Conservation (phyloP, 73 alveolate species). For the Symbiodinium pilosum region DNA sequence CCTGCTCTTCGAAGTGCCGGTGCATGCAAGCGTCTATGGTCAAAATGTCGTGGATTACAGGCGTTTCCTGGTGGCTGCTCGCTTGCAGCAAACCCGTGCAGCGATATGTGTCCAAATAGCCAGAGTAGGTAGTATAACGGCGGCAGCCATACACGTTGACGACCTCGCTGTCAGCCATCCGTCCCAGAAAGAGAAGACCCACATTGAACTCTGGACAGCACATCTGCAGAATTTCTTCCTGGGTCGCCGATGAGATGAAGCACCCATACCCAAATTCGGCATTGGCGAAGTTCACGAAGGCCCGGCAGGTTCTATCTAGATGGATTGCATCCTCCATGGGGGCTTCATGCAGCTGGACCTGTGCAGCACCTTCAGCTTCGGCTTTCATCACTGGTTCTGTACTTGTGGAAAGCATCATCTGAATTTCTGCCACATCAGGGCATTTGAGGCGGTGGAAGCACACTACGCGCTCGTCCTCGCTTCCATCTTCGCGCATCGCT, state of each 20-base stretch:
- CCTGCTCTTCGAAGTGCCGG: background rate
- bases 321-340: no score
- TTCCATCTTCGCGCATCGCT: no score
- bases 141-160: background rate
- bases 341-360: no score
- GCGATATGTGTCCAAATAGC: background rate
- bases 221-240: constrained; percentile 15
- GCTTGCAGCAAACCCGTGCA: background rate
- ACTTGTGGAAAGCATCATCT: no score
- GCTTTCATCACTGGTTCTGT: no score
- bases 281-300: constrained; percentile 24
- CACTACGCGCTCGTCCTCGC: no score
- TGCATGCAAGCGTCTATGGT: background rate
- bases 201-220: background rate
- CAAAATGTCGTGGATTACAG: background rate
- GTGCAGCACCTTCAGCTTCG: no score
- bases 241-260: background rate
- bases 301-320: background rate
- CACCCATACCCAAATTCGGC: background rate
- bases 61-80: background rate
- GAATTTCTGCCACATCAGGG: no score
- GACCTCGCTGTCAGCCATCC: background rate
- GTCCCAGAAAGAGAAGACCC: background rate
- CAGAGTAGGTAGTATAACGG: background rate
- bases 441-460: no score